Base-by-base conservation (phyloP, 1,139 yeast species). In the Lodderomyces jiufengensis region DNA sequence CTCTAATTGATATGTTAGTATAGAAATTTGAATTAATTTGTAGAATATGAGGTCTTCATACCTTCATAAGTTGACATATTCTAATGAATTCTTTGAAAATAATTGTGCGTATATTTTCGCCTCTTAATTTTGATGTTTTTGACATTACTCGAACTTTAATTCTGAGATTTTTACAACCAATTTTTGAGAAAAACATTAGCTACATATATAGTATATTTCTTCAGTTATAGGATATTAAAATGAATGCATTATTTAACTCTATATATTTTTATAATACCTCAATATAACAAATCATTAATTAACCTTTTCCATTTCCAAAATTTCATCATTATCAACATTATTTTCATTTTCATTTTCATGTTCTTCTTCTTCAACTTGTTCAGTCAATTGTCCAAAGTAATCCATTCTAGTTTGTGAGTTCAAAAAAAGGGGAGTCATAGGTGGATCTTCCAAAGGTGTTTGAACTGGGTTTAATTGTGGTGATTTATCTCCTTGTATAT, bases 11-110 rank as follows among this genome's bases (percentile, higher is more conserved):
- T 8, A 12, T 6, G 32, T 60, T 54, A 58, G 63, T 52, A 37
- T 3, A 7, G 28, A n/a, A 9, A 18, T 7, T 10, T 10, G 6
- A 15, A 13, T n/a, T n/a, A 7, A 13, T n/a, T 20, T 18, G 9
- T 27, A 22, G n/a, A 16, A 9, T 9, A 10, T 9, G 8, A 10
- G n/a, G 10, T 15, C 3, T 16, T 56, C 73, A 24, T 63, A 66
- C 74, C 67, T 59, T 69, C 73, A 52, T 69, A 65, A 22, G 63
- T 64, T 12, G 70, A 60, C 71, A 65, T 65, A 29, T n/a, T n/a
- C n/a, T n/a, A n/a, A n/a, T n/a, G n/a, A n/a, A n/a, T n/a, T n/a
- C n/a, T n/a, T n/a, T n/a, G n/a, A n/a, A n/a, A n/a, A 18, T 18
- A 5, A 5, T 18, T 5, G 7, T 18, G 20, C 20, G 20, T 18